These are phyloP conservation scores for Penicillium macrosclerotiorum DNA, from an alignment of 495 filamentous ascomycete species.

Conservation along the genomic window DNA sequence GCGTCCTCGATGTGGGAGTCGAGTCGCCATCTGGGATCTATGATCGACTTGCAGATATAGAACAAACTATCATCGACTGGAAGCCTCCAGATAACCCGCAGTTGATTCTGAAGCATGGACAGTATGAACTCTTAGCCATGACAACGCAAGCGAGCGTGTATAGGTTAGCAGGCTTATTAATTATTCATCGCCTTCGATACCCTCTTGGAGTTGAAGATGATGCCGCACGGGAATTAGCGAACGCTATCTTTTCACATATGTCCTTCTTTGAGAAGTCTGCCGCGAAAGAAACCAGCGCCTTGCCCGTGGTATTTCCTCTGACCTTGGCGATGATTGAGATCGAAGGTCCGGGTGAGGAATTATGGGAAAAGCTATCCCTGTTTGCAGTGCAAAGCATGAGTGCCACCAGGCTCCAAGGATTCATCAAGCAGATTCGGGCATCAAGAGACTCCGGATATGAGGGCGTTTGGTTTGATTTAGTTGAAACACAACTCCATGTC, in stretches of 20 bases:
- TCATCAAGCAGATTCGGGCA: slow-evolving; percentile 22
- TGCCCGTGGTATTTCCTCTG: slow-evolving; percentile 28
- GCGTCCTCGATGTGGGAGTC: slow-evolving; percentile 1
- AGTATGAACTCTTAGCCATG: slow-evolving; percentile 26
- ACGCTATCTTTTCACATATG: slow-evolving; percentile 25
- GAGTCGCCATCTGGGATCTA: slow-evolving; percentile 6
- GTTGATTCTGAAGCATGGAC: slow-evolving; percentile 16
- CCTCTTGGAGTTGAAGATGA: slow-evolving; percentile 26
- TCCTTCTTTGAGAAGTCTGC: slow-evolving; percentile 19
- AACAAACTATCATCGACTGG: slow-evolving; percentile 25
- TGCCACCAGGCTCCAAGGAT: slow-evolving; percentile 20
- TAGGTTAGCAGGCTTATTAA: slow-evolving; percentile 27
- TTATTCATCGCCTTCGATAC: slow-evolving; percentile 34
- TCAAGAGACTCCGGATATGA: slow-evolving; percentile 18
- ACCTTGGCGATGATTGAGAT: slow-evolving; percentile 30
- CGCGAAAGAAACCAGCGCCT: slow-evolving; percentile 13
- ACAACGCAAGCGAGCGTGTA: slow-evolving; percentile 34
- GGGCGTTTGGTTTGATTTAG: slow-evolving; percentile 30
- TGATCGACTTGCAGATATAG: slow-evolving; percentile 23
- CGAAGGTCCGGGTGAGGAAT: slow-evolving; percentile 19
- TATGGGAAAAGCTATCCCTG: slow-evolving; percentile 18
- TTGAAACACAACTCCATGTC: slow-evolving; percentile 25
- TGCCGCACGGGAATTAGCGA: slow-evolving; percentile 17
- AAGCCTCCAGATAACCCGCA: slow-evolving; percentile 14
- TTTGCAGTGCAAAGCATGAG: slow-evolving; percentile 24